phyloP scores from a whole-genome alignment of 805 yeast species.

The Candida taoyuanica region DNA sequence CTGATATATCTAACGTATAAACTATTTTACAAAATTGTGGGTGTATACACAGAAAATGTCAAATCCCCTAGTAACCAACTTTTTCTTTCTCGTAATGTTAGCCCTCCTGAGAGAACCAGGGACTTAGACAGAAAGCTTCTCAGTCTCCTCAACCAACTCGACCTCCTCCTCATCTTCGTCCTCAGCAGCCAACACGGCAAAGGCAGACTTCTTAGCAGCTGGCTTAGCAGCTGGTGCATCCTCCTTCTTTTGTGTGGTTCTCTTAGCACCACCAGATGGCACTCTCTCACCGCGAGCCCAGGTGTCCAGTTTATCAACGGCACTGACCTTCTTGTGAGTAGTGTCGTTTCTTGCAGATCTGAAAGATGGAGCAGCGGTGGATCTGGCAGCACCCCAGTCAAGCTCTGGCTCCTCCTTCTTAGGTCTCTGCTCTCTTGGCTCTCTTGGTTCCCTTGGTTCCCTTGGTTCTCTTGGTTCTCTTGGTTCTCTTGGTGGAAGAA shows the following conservation, averaged over 20 bases:
- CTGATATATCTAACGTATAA: no score
- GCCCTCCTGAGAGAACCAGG: no score
- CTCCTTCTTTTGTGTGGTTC: slow-evolving; percentile 8
- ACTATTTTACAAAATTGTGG: background rate
- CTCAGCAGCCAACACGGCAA: slow-evolving; percentile 45
- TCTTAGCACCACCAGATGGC: slow-evolving; percentile 14
- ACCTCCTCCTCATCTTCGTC: slow-evolving; percentile 45
- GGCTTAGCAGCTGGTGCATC: slow-evolving; percentile 23
- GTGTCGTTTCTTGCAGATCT: slow-evolving; percentile 33
- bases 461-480: slow-evolving; percentile 20
- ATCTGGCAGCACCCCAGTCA: slow-evolving; percentile 42
- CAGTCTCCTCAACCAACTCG: slow-evolving; percentile 35
- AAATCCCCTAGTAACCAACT: no score
- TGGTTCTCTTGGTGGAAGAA: slow-evolving; percentile 32
- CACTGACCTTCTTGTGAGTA: slow-evolving; percentile 18
- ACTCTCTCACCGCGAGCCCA: slow-evolving; percentile 26
- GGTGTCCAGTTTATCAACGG: slow-evolving; percentile 24
- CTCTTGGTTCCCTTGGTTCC: slow-evolving; percentile 32
- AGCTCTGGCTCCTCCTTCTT: slow-evolving; percentile 37
- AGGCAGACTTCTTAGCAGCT: slow-evolving; percentile 41
- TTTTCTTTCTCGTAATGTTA: no score
- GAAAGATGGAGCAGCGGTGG: slow-evolving; percentile 34
- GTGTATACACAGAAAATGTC: no score
- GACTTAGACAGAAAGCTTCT: slow-evolving; percentile 32
- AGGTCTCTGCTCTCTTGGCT: slow-evolving; percentile 36